Base-by-base conservation (phyloP, 345 rosid species). In the Melaleuca alternifolia region DNA sequence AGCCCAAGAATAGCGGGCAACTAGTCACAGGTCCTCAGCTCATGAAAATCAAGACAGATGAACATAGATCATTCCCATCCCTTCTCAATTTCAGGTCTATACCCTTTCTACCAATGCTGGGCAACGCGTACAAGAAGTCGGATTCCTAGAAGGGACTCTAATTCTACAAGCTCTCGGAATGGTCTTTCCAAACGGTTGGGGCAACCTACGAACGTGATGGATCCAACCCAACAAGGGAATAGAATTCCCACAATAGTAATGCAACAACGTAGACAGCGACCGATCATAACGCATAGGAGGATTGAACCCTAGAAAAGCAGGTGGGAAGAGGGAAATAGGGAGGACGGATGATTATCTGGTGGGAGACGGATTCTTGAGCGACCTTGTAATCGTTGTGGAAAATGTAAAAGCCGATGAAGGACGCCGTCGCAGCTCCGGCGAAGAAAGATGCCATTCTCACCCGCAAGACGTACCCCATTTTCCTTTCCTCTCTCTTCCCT, bases 401-500 rank as follows among this genome's bases (percentile, higher is more conserved):
- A 76, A 95, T 23, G 89, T 91, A 93, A 54, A 97, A 86, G 8
- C 98, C 99, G 30, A 92, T 65, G 85, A 92, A 91, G 26, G 99
- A 97, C 59, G 99, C 96, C 86, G 96, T 88, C 21, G 99, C 96
- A 2, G 97, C 96, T 84, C 98, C 99, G 24, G 98, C 93, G 87
- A 96, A 96, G 92, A 97, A 97, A 16, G 99, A 95, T 50, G 98
- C 98, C 89, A 96, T 90, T 91, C 99, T 94, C 88, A 96, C 99
- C 88, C 98, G 92, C 88, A 95, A 83, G 33, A 95, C 96, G 91
- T 93, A 95, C 53, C 99, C 98, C 99, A 94, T 95, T 89, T 90
- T 88, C 92, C 59, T 7, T 54, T 13, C 75, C n/a, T 28, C 50
- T 77, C 85, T 81, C 21, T 71, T 59, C 24, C 50, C n/a, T 52